Evolutionary conservation across 805 yeast genomes (phyloP), one percentile per base, ranked within the genome.

Genomic region (Wickerhamiella azymoides): DNA sequence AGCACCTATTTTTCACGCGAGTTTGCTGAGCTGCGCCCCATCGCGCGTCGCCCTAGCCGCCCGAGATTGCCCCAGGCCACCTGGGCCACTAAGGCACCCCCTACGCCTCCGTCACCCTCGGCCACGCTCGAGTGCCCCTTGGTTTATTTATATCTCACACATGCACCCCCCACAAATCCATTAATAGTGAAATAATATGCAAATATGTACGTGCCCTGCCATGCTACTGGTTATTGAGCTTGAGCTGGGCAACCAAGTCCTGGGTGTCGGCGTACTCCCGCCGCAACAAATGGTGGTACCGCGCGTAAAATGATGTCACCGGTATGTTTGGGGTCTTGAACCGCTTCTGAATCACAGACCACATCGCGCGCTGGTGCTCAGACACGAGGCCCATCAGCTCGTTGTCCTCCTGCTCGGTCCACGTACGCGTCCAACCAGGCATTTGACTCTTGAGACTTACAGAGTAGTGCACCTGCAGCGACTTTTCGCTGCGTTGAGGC

Each of bases 401-500:
- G 10, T 30, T 30, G 16, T 49, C 51, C 17, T 39, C 37, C 21
- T 39, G 41, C 13, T 21, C 32, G 17, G 36, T 32, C 49, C 49
- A 49, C 11, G 36, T 40, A 9, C 18, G 17, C 26, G 18, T 18
- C 10, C 33, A 40, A n/a, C 27, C 16, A 6, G 24, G 18, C 14
- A 32, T 28, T 16, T 39, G 47, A 14, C 33, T 39, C 40, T 56
- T 55, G 11, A 58, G 55, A 35, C 50, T 49, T 18, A 59, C 54
- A 39, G 56, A 52, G 48, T 58, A 59, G 21, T 61, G 55, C 19
- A 82, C 83, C 63, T 82, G 92, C 50, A 89, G 79, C 1, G 89
- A 86, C 54, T 82, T 84, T 17, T 89, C 83, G 1, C 92, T 80
- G 56, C 94, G 67, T 57, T 79, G 79, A 26, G 74, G 70, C 59